Evolutionary conservation across 2,329 filamentous ascomycete genomes (phyloP).

Genomic region (Ophiosphaerella herpotricha): DNA sequence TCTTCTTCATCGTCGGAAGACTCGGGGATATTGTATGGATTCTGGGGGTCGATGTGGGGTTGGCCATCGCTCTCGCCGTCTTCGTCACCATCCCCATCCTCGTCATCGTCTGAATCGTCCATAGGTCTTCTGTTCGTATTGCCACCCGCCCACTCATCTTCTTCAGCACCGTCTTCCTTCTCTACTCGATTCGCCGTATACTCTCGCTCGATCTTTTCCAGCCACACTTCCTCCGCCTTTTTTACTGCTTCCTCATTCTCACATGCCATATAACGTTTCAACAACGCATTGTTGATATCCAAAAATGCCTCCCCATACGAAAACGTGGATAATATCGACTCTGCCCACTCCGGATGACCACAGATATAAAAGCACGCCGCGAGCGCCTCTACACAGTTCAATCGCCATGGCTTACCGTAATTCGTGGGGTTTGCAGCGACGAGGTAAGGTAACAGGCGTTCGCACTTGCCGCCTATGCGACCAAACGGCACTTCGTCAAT

Average conservation of each 20-base stretch:
- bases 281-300: conserved; percentile 81
- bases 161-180: conserved; percentile 58
- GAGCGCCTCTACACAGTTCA: conserved; percentile 95
- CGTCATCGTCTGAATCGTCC: conserved; percentile 46
- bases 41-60: conserved; percentile 57
- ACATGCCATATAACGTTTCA: conserved; percentile 85
- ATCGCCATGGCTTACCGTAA: conserved; percentile 90
- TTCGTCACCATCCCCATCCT: conserved; percentile 51
- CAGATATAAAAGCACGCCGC: conserved; percentile 94
- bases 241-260: conserved; percentile 81
- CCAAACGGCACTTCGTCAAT: conserved; percentile 89
- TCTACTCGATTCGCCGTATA: conserved; percentile 78
- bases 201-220: conserved; percentile 86
- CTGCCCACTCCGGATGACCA: conserved; percentile 88
- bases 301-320: conserved; percentile 87
- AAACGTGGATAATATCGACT: conserved; percentile 80
- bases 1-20: conserved; percentile 77
- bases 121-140: conserved; percentile 74
- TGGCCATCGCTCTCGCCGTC: conserved; percentile 49
- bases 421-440: conserved; percentile 97
- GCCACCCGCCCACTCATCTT: conserved; percentile 87
- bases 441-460: conserved; percentile 82
- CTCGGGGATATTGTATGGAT: conserved; percentile 78
- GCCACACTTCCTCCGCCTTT: conserved; percentile 82
- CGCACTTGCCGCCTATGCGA: conserved; percentile 90